Percentiles rank a stretch among this genome's conserved stretches.
Evolutionary conservation across 2,329 filamentous ascomycete genomes (phyloP).

Genomic region (Basipetospora chlamydospora): DNA sequence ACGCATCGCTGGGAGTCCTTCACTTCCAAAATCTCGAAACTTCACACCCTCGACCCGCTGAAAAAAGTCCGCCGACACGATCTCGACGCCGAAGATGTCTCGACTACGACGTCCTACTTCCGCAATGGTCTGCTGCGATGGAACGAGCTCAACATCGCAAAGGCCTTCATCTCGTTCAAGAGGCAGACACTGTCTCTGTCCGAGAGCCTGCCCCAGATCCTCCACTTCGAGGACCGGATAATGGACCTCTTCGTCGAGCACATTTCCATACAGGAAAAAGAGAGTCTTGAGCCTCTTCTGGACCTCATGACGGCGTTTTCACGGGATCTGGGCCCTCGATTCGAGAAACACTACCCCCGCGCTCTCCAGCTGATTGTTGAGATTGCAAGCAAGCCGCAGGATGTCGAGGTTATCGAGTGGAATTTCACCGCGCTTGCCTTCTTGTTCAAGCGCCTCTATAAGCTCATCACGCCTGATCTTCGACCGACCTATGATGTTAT

Average conservation of each 20-base stretch:
- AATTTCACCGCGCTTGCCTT: constrained; percentile 89
- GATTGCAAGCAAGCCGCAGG: constrained; percentile 62
- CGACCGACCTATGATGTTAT: constrained; percentile 73
- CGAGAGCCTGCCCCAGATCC: constrained; percentile 81
- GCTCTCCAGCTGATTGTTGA: constrained; percentile 62
- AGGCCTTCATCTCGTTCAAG: constrained; percentile 63
- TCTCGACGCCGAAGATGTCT: constrained; percentile 64
- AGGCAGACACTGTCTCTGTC: constrained; percentile 61
- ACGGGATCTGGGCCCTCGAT: constrained; percentile 76
- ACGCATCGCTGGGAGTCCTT: constrained; percentile 88
- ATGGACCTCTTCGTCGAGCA: constrained; percentile 62
- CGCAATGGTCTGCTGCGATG: constrained; percentile 72
- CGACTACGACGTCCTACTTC: constrained; percentile 74
- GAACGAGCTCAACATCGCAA: constrained; percentile 80
- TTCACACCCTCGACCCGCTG: constrained; percentile 81
- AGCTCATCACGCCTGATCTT: constrained; percentile 72
- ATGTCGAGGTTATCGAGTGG: constrained; percentile 91
- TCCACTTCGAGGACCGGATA: constrained; percentile 80
- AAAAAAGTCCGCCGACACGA: constrained; percentile 76
- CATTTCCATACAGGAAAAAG: constrained; percentile 62
- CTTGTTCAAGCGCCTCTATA: constrained; percentile 91
- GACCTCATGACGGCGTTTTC: constrained; percentile 85
- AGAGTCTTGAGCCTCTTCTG: constrained; percentile 73
- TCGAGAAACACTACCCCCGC: constrained; percentile 74
- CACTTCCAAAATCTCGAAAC: constrained; percentile 73